These are phyloP conservation scores for Acanthamoeba lenticulata DNA, from an alignment of 208 protist genomes.

Conservation along the genomic window DNA sequence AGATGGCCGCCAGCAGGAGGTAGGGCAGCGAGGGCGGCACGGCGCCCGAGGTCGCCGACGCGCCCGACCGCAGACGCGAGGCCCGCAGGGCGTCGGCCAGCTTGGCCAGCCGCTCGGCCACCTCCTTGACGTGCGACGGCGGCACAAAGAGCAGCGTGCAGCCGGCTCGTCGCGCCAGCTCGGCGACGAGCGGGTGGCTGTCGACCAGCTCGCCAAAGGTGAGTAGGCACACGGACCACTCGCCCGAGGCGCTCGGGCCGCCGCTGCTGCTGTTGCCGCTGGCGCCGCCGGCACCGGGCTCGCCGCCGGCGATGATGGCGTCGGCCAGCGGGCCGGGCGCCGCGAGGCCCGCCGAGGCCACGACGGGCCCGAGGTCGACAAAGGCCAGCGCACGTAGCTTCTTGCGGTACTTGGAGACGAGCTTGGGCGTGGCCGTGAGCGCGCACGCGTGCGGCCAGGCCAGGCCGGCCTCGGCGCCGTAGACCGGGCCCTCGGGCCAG, in stretches of 20 bases:
- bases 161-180: neutral
- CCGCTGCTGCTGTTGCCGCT: neutral
- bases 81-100: neutral
- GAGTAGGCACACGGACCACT: neutral
- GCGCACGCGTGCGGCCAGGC: neutral
- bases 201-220: slow-evolving; percentile 35
- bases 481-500: slow-evolving; percentile 7
- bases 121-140: slow-evolving; percentile 6
- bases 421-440: slow-evolving; percentile 10
- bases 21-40: neutral
- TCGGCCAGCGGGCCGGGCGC: neutral
- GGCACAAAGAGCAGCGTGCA: slow-evolving; percentile 38
- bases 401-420: slow-evolving; percentile 23
- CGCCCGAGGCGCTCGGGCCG: neutral
- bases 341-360: neutral
- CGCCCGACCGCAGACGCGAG: neutral
- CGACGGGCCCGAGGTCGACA: neutral
- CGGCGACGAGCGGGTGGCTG: neutral
- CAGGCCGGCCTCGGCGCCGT: neutral
- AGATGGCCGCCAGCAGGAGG: neutral
- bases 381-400: neutral
- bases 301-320: neutral
- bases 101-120: slow-evolving; percentile 6
- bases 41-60: neutral
- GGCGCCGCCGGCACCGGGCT: neutral